Conservation (phyloP, 176 grass and related monocot species). For the Alopecurus myosuroides region DNA sequence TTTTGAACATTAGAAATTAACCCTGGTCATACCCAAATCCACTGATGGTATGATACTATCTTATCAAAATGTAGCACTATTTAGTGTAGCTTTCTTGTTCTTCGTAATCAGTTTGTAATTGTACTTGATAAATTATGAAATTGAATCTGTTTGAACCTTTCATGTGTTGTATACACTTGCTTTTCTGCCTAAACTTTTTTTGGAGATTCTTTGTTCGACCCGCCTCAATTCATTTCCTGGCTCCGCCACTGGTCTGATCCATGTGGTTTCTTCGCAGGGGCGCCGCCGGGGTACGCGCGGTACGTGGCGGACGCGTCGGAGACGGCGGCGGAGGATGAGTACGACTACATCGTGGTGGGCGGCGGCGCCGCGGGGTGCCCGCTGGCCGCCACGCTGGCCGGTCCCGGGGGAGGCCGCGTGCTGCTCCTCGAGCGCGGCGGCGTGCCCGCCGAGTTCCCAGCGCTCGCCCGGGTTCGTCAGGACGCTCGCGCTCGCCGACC, state of each 20-base stretch:
- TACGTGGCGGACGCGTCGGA: constrained; percentile 50
- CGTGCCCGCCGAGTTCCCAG: constrained; percentile 57
- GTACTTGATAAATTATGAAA: too few relatives aligned
- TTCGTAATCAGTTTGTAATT: too few relatives aligned
- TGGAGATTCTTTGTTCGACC: too few relatives aligned
- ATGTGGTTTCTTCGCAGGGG: neutral
- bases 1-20: too few relatives aligned
- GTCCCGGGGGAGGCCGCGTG: constrained; percentile 27
- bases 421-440: constrained; percentile 74
- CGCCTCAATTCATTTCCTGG: neutral
- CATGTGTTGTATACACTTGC: too few relatives aligned
- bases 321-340: constrained; percentile 53
- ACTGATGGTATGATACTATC: too few relatives aligned
- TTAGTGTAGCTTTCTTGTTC: too few relatives aligned
- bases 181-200: too few relatives aligned
- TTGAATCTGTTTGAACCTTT: too few relatives aligned
- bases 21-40: too few relatives aligned
- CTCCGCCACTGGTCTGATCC: neutral
- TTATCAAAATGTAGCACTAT: too few relatives aligned
- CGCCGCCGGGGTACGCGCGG: constrained; percentile 36
- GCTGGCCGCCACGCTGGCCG: constrained; percentile 60
- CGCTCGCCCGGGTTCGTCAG: constrained; percentile 56
- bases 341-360: constrained; percentile 91
- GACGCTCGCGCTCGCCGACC: constrained; percentile 58
- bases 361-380: constrained; percentile 73